A percentile compares a stretch with the other conserved stretches of the same genome.
Conservation (phyloP, 2,329 filamentous ascomycete species). For the Talaromyces atroroseus region DNA sequence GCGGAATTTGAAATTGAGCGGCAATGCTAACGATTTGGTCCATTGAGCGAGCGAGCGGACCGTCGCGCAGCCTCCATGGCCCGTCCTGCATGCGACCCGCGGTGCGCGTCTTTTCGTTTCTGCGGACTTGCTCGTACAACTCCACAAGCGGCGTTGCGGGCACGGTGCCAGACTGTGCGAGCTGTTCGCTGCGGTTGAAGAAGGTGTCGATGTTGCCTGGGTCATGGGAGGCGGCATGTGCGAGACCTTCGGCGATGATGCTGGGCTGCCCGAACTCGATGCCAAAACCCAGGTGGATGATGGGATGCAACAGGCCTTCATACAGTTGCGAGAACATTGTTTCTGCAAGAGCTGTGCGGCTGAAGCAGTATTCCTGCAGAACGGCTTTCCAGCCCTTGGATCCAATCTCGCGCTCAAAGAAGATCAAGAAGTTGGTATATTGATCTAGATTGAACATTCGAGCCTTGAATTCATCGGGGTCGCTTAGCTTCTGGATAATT, state of each 20-base stretch:
- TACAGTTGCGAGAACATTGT: slow-evolving; percentile 61
- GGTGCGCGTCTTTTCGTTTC: no score
- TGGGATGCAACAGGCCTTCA: slow-evolving; percentile 59
- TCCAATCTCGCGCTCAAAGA: slow-evolving; percentile 65
- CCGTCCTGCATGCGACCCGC: no score
- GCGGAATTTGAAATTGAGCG: slow-evolving; percentile 1
- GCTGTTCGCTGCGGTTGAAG: not conserved
- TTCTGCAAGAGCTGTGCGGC: slow-evolving; percentile 54
- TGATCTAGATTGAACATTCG: slow-evolving; percentile 51
- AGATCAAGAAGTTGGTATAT: slow-evolving; percentile 65
- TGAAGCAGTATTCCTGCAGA: slow-evolving; percentile 59
- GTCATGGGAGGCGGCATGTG: slow-evolving; percentile 64
- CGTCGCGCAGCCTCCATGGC: no score
- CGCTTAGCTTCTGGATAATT: slow-evolving; percentile 16
- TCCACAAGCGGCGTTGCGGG: no score
- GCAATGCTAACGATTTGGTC: no score
- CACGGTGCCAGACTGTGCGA: no score
- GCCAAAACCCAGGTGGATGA: slow-evolving; percentile 79
- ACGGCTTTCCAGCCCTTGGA: slow-evolving; percentile 52
- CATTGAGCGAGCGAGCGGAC: no score
- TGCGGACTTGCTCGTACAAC: no score
- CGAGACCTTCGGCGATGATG: slow-evolving; percentile 69
- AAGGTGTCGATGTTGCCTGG: not conserved
- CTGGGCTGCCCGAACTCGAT: slow-evolving; percentile 71
- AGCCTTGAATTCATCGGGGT: slow-evolving; percentile 20